Conservation (phyloP, 805 yeast species). For the Teunomyces cretensis region DNA sequence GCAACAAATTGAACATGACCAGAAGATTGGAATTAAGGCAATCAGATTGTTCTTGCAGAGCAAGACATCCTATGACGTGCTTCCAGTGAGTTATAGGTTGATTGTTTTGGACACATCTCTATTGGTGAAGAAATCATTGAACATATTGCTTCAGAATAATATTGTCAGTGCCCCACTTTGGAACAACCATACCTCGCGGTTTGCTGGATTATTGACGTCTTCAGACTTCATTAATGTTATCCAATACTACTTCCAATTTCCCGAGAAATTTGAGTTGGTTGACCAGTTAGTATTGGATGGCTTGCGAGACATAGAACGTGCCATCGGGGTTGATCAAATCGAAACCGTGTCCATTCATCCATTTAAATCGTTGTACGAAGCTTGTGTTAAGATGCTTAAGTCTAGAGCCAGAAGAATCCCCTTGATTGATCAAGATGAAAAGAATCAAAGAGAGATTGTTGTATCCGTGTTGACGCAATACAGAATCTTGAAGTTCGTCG, state of each 20-base stretch:
- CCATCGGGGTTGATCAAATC: conserved; percentile 80
- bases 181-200: conserved; percentile 84
- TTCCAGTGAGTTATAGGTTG: conserved; percentile 91
- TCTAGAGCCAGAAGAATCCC: conserved; percentile 92
- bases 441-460: conserved; percentile 88
- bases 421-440: conserved; percentile 89
- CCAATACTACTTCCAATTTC: conserved; percentile 86
- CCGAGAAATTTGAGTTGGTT: conserved; percentile 84
- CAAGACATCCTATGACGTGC: conserved; percentile 92
- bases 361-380: conserved; percentile 82
- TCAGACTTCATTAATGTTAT: conserved; percentile 93
- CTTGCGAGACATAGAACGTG: conserved; percentile 79
- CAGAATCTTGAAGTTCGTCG: conserved; percentile 91
- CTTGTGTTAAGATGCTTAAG: conserved; percentile 87
- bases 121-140: conserved; percentile 84
- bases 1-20: conserved; percentile 56
- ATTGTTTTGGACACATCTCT: conserved; percentile 92
- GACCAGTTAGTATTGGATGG: conserved; percentile 85
- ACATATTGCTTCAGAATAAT: conserved; percentile 85
- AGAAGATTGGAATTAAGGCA: conserved; percentile 72
- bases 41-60: conserved; percentile 82
- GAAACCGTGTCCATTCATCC: conserved; percentile 92
- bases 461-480: conserved; percentile 95
- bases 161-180: conserved; percentile 96
- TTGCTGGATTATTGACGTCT: conserved; percentile 92